A percentile compares a stretch with the other conserved stretches of the same genome.
Conservation (phyloP, 2,329 filamentous ascomycete species). For the Dichotomopilus funicola region DNA sequence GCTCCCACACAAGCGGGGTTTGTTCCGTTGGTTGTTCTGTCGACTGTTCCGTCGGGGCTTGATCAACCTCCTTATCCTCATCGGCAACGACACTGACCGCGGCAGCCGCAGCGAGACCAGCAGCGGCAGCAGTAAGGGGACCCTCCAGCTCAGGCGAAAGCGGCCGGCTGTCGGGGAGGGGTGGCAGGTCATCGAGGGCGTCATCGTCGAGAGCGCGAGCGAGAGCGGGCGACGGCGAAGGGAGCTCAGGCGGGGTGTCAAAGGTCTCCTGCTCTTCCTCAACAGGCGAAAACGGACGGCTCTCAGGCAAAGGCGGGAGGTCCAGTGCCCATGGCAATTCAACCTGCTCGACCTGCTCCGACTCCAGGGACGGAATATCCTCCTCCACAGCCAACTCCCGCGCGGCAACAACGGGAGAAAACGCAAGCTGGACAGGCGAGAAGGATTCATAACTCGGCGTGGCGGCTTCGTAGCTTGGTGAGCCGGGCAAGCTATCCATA, state of each 20-base stretch:
- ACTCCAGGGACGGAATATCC: background rate
- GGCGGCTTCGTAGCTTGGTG: background rate
- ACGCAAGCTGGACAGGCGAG: background rate
- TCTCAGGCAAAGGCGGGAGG: conserved; percentile 1
- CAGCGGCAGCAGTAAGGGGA: background rate
- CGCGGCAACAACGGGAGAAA: background rate
- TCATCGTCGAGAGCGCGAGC: background rate
- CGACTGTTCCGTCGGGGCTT: too few relatives aligned
- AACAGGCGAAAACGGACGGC: background rate
- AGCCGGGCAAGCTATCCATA: background rate
- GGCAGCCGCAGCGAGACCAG: background rate
- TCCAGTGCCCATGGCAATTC: too few relatives aligned
- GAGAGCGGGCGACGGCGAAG: too few relatives aligned
- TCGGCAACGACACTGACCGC: background rate
- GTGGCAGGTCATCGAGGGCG: conserved; percentile 8
- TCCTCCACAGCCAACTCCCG: background rate
- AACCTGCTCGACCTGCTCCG: background rate
- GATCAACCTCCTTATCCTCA: too few relatives aligned
- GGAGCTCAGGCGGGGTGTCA: too few relatives aligned
- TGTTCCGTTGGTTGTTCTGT: too few relatives aligned
- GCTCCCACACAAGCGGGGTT: too few relatives aligned
- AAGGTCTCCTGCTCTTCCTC: background rate
- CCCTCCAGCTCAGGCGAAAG: conserved; percentile 4
- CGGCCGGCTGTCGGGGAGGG: conserved; percentile 13
- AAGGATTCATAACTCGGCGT: background rate